phyloP scores from a whole-genome alignment of 192 early-diverging fungal species.

The Coemansia sp. region DNA sequence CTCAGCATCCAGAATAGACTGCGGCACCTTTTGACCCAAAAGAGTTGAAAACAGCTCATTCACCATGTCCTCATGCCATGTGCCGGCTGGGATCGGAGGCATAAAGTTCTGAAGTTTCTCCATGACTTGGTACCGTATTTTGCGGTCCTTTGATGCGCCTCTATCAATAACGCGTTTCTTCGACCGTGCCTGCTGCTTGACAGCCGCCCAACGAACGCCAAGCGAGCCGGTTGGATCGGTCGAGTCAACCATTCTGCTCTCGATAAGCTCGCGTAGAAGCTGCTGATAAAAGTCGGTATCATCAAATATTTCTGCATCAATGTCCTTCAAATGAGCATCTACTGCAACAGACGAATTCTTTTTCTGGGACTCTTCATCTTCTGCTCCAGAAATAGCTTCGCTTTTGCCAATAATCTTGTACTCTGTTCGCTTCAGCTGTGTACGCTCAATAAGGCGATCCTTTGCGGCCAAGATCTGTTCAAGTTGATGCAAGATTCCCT shows the following conservation, averaged over 20 bases:
- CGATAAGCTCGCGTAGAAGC: constrained; percentile 91
- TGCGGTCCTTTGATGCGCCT: constrained; percentile 88
- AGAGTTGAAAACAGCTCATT: constrained; percentile 87
- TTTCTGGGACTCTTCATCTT: constrained; percentile 19
- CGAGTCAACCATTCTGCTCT: constrained; percentile 86
- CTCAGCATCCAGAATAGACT: constrained; percentile 45
- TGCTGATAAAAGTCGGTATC: constrained; percentile 96
- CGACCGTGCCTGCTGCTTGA: constrained; percentile 63
- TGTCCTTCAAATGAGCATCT: constrained; percentile 66
- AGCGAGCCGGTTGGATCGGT: constrained; percentile 80
- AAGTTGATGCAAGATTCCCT: constrained; percentile 76
- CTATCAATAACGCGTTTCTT: constrained; percentile 79
- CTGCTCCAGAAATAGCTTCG: neutral
- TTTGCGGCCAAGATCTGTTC: constrained; percentile 66
- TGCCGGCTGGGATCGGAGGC: constrained; percentile 83
- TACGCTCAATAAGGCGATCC: constrained; percentile 82
- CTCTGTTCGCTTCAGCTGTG: constrained; percentile 77
- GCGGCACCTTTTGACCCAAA: constrained; percentile 66
- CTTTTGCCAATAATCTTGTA: constrained; percentile 56
- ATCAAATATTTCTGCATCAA: constrained; percentile 82
- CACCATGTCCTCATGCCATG: constrained; percentile 93
- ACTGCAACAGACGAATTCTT: constrained; percentile 59
- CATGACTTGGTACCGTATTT: constrained; percentile 91
- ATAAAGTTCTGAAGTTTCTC: constrained; percentile 97
- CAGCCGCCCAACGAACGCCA: constrained; percentile 80